Base-by-base conservation (phyloP, 2,329 filamentous ascomycete species). In the Penicillium sp. region DNA sequence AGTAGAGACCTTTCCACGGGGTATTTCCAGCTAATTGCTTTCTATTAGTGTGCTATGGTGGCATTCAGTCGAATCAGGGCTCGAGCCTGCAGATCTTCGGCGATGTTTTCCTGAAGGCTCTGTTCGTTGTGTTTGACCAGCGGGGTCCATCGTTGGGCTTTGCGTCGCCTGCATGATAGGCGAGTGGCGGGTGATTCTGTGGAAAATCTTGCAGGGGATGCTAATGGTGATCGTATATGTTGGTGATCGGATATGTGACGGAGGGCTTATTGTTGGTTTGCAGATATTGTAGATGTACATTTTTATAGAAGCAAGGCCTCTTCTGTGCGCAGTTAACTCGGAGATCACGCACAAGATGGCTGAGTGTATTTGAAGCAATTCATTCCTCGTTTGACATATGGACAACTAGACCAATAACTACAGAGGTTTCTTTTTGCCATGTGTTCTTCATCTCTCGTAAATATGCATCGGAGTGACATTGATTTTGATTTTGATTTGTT, bases 41-140 rank as follows among this genome's bases (percentile, higher is more conserved):
- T 52, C 28, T 37, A 3, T 20, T 48, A 80, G 79, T 84, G 17
- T 87, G 86, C 53, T 79, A 86, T 53, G 86, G 86, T 48, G 86
- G 85, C 17, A 75, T 88, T 15, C 84, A 86, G 62, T 86, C 85
- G 3, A 83, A 83, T 31, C 79, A 82, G 59, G 82, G 84, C 55
- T 82, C 83, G 51, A 73, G 75, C 2, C 81, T 88, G 65, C 79
- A 81, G 38, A 84, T 88, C 53, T 82, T 82, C 57, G 86, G 86
- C n/a, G 86, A 88, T 66, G 79, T 83, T 28, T 82, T 88, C 73
- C 80, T 88, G 68, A 85, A 83, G 75, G 78, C 83, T 4, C 79
- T 85, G 64, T 85, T 87, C 67, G 84, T 86, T 48, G 84, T 86
- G 57, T 88, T 88, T 69, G 81, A 84, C 65, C 73, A 78, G 64